Percentiles rank a stretch among this genome's conserved stretches.
phyloP scores from a whole-genome alignment of 345 rosid genomes.

The Eucalyptus cloeziana region DNA sequence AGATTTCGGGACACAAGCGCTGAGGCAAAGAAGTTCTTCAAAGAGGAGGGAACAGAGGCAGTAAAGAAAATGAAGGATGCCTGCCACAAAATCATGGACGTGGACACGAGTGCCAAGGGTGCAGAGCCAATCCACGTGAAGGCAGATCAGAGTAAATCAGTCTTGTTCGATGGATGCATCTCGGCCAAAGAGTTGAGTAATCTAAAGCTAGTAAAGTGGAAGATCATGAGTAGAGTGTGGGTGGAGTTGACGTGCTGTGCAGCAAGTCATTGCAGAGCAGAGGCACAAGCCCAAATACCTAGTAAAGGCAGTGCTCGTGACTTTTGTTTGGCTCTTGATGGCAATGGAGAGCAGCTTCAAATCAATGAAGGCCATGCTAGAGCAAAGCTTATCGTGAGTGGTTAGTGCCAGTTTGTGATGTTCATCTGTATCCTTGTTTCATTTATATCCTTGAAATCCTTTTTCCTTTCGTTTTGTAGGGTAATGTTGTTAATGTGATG shows the following conservation, averaged over 20 bases:
- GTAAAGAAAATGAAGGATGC: background rate
- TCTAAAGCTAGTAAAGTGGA: slow-evolving; percentile 23
- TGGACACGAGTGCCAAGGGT: background rate
- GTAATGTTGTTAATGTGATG: background rate
- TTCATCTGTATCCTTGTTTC: background rate
- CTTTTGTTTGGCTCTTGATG: slow-evolving; percentile 56
- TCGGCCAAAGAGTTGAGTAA: slow-evolving; percentile 25
- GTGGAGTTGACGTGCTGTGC: slow-evolving; percentile 39
- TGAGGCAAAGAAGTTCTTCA: background rate
- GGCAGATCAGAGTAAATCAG: slow-evolving; percentile 50
- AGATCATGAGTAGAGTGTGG: slow-evolving; percentile 42
- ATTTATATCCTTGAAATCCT: rapidly evolving
- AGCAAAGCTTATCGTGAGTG: slow-evolving; percentile 27
- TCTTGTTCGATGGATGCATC: slow-evolving; percentile 43
- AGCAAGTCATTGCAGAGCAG: slow-evolving; percentile 42
- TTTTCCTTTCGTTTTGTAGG: background rate
- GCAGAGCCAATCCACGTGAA: slow-evolving; percentile 24
- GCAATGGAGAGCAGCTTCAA: slow-evolving; percentile 36
- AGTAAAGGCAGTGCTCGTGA: slow-evolving; percentile 49
- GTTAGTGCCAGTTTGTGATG: background rate
- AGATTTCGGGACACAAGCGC: background rate
- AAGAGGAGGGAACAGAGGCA: background rate
- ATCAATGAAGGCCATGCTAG: slow-evolving; percentile 40
- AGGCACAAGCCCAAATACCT: slow-evolving; percentile 34
- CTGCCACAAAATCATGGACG: background rate